Evolutionary conservation across 192 early-diverging fungal genomes (phyloP), one percentile per base, ranked within the genome.

Genomic region (Backusella tuberculispora): DNA sequence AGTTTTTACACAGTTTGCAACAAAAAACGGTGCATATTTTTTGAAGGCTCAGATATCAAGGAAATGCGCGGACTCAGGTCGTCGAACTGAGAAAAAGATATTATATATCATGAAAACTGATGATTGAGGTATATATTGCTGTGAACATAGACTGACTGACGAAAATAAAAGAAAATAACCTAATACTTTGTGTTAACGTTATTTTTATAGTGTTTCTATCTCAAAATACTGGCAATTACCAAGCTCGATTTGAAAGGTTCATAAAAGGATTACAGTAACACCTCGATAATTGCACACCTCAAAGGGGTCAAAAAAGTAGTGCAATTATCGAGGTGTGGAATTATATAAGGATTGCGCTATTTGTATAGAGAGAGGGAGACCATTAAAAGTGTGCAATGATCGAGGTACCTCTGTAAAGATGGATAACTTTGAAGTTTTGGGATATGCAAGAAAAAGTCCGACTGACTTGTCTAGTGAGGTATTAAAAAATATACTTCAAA

Each of bases 391-490:
- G n/a, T n/a, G n/a, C n/a, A n/a, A n/a, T n/a, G n/a, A n/a, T n/a
- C n/a, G n/a, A n/a, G n/a, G n/a, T n/a, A n/a, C n/a, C n/a, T n/a
- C n/a, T n/a, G n/a, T n/a, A n/a, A 71, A 42, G 70, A 71, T 14
- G 14, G 70, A 71, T 71, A 5, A 6, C 70, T 71, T 60, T 71
- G 70, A 60, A 5, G 29, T 71, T 2, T n/a, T 71, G 2, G 34
- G 70, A 60, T 71, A 71, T 71, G 46, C 19, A 7, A 71, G 47
- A 71, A 71, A 71, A 43, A 71, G 50, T 19, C 70, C 70, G 42
- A n/a, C 26, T 21, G 15, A 60, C 12, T 26, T 56, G 53, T 50
- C 48, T 14, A 53, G 46, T 29, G 38, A 71, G 0, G 29, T 3
- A n/a, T 48, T 48, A 53, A 50, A 71, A 48, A 37, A n/a, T 0